These are phyloP conservation scores for Musa troglodytarum DNA, from an alignment of 176 grass and related monocot genomes.

Conservation along the genomic window DNA sequence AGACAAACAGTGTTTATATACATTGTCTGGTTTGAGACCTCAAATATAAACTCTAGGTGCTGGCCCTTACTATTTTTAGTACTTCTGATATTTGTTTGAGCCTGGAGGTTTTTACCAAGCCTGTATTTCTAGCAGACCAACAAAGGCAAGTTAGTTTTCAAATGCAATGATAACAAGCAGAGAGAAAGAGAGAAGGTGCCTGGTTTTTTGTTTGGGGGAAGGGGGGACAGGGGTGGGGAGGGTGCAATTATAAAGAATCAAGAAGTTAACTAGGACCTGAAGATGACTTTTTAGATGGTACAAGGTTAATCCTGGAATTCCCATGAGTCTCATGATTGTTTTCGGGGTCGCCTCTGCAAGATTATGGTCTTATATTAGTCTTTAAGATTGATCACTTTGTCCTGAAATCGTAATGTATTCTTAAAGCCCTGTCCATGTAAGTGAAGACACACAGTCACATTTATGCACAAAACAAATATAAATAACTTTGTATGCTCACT, in stretches of 20 bases:
- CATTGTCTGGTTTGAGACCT: not conserved
- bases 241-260: not conserved
- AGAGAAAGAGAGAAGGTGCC: not conserved
- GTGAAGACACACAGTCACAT: not conserved
- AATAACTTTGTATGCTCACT: conserved; percentile 39
- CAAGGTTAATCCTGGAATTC: conserved; percentile 24
- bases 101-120: conserved; percentile 7
- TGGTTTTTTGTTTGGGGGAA: too few species aligned
- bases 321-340: conserved; percentile 27
- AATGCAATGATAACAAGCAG: conserved; percentile 7
- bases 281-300: conserved; percentile 28
- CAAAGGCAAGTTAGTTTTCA: conserved; percentile 21
- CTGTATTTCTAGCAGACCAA: conserved; percentile 5
- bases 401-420: not conserved
- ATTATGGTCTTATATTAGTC: not conserved
- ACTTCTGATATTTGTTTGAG: conserved; percentile 5
- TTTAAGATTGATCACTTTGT: not conserved
- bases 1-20: not conserved
- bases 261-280: conserved; percentile 19
- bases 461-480: not conserved
- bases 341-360: conserved; percentile 26
- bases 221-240: too few species aligned
- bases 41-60: not conserved
- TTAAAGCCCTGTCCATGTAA: not conserved
- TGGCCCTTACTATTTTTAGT: not conserved